These are phyloP conservation scores for Jackrogersella minutella DNA, from an alignment of 495 filamentous ascomycete species.

Conservation along the genomic window DNA sequence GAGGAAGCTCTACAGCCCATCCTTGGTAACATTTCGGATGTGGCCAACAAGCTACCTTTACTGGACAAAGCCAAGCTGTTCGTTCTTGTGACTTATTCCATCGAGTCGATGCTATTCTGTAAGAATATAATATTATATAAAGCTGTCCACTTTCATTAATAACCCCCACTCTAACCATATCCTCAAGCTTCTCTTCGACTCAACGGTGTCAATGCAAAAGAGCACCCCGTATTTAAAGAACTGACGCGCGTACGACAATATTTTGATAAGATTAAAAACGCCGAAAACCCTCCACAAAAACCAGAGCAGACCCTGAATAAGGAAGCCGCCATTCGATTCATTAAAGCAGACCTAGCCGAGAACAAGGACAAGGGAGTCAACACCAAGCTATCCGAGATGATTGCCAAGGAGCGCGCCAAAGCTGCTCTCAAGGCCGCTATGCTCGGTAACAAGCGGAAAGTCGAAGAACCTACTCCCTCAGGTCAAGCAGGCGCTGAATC, in stretches of 20 bases:
- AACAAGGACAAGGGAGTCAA: constrained; percentile 52
- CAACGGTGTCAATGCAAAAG: constrained; percentile 78
- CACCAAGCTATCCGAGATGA: constrained; percentile 52
- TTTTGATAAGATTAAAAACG: constrained; percentile 86
- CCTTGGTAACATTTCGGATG: constrained; percentile 66
- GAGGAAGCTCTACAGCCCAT: constrained; percentile 76
- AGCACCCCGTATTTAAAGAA: constrained; percentile 86
- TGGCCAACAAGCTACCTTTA: constrained; percentile 80
- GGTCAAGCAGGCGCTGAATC: constrained; percentile 28
- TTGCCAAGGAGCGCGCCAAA: constrained; percentile 57
- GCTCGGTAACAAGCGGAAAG: constrained; percentile 50
- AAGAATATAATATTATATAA: constrained; percentile 35
- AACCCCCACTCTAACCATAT: constrained; percentile 39
- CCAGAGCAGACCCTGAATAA: constrained; percentile 75
- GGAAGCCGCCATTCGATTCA: constrained; percentile 78
- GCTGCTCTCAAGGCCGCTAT: constrained; percentile 47
- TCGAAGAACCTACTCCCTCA: constrained; percentile 40
- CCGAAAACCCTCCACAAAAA: constrained; percentile 61
- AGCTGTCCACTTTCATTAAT: background rate
- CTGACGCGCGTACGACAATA: constrained; percentile 87
- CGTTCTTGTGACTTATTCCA: constrained; percentile 80
- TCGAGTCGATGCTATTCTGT: constrained; percentile 95
- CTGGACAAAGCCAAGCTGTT: constrained; percentile 94
- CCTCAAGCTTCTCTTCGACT: constrained; percentile 76
- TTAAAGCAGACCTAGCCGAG: constrained; percentile 74